These are phyloP conservation scores for Penicillium ucsense DNA, from an alignment of 495 filamentous ascomycete species.

Conservation along the genomic window DNA sequence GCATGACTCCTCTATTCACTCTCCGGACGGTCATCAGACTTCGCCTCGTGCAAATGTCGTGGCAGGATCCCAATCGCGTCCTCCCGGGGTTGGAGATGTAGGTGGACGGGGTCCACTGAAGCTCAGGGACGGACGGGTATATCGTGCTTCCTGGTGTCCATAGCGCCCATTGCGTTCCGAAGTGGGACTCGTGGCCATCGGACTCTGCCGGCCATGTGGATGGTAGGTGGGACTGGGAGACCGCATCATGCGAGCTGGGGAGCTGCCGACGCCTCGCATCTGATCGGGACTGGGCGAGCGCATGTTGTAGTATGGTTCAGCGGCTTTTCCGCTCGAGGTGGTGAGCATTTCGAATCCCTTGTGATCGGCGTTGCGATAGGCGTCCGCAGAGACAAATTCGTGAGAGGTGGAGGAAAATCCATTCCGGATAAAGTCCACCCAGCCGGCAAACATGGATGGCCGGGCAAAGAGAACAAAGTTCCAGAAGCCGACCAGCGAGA, in stretches of 20 bases:
- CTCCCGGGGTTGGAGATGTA: constrained; percentile 13
- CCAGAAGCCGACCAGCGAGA: constrained; percentile 82
- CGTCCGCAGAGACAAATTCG: constrained; percentile 87
- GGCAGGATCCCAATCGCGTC: constrained; percentile 32
- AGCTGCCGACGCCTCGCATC: too few species aligned
- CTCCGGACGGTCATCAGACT: constrained; percentile 8
- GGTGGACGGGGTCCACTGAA: constrained; percentile 51
- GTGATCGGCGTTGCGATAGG: constrained; percentile 52
- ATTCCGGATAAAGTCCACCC: constrained; percentile 55
- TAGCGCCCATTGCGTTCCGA: background rate
- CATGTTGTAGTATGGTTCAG: constrained; percentile 29
- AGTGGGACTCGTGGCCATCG: background rate
- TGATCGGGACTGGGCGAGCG: constrained; percentile 24
- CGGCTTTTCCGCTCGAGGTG: constrained; percentile 24
- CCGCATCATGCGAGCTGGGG: constrained; percentile 16
- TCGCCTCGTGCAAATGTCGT: constrained; percentile 26
- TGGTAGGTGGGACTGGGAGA: constrained; percentile 38
- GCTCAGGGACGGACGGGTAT: constrained; percentile 46
- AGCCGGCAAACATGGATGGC: constrained; percentile 72
- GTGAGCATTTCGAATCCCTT: constrained; percentile 80
- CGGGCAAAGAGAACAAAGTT: constrained; percentile 71
- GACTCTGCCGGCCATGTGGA: constrained; percentile 10
- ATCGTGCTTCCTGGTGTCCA: constrained; percentile 35
- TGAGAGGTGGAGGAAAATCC: constrained; percentile 28
- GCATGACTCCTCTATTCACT: too few species aligned